Conservation (phyloP, 495 filamentous ascomycete genomes). For the Penicillium antarcticum region DNA sequence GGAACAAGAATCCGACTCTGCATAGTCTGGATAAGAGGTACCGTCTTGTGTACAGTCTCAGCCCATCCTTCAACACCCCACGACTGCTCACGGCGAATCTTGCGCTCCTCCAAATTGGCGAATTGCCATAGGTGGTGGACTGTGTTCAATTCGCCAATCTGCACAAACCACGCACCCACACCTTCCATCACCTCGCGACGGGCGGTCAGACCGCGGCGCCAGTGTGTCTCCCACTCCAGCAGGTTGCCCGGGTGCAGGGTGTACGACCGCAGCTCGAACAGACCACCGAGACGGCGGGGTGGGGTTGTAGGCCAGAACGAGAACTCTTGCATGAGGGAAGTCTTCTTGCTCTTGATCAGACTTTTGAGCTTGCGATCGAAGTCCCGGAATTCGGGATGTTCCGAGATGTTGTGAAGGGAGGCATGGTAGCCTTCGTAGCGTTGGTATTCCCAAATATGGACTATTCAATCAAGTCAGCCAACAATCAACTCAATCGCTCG, state of each 20-base stretch:
- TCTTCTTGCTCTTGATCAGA: slow-evolving; percentile 77
- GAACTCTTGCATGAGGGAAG: slow-evolving; percentile 98
- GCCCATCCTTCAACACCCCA: slow-evolving; percentile 96
- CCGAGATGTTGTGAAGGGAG: slow-evolving; percentile 77
- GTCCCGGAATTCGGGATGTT: slow-evolving; percentile 73
- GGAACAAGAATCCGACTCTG: slow-evolving; percentile 89
- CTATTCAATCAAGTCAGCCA: slow-evolving; percentile 28
- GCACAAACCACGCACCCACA: slow-evolving; percentile 97
- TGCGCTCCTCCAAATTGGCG: slow-evolving; percentile 90
- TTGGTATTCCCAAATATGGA: slow-evolving; percentile 99
- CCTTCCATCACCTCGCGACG: slow-evolving; percentile 96
- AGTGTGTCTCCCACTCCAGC: slow-evolving; percentile 97
- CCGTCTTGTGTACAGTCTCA: slow-evolving; percentile 97
- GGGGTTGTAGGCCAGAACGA: slow-evolving; percentile 98
- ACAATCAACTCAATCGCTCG: neutral
- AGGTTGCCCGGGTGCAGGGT: slow-evolving; percentile 93
- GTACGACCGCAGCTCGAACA: slow-evolving; percentile 97
- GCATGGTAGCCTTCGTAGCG: slow-evolving; percentile 94
- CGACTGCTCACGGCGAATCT: slow-evolving; percentile 86
- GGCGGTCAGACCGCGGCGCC: slow-evolving; percentile 87
- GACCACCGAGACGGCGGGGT: slow-evolving; percentile 81
- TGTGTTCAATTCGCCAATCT: slow-evolving; percentile 95
- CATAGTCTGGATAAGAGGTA: slow-evolving; percentile 95
- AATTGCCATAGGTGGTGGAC: slow-evolving; percentile 99
- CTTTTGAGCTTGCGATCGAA: slow-evolving; percentile 79